phyloP scores from a whole-genome alignment of 139 green algal genomes.

The Coelastrella sp. region DNA sequence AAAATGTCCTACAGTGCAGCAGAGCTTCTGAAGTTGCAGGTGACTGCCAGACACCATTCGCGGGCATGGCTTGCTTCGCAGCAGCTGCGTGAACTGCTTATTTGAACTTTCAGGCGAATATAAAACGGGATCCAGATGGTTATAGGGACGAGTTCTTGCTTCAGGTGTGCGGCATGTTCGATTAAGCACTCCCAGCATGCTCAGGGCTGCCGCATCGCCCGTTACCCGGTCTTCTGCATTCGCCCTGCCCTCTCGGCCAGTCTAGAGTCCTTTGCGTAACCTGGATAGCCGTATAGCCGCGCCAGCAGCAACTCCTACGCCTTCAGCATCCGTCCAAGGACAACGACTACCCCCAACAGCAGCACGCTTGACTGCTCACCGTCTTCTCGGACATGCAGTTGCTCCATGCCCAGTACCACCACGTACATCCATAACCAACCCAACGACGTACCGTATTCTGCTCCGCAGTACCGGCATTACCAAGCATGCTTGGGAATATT shows the following conservation, averaged over 20 bases:
- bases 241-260: too few relatives aligned
- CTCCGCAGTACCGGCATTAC: constrained; percentile 87
- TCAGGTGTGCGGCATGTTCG: not conserved
- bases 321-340: too few relatives aligned
- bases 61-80: not conserved
- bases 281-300: too few relatives aligned
- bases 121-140: constrained; percentile 93
- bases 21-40: constrained; percentile 41
- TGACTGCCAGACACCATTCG: not conserved
- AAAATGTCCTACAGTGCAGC: constrained; percentile 42
- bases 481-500: constrained; percentile 89
- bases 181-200: not conserved
- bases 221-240: too few relatives aligned
- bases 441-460: not conserved
- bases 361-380: too few relatives aligned
- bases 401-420: too few relatives aligned
- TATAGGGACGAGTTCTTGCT: constrained; percentile 87
- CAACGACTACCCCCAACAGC: too few relatives aligned
- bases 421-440: not conserved
- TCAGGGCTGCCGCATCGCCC: not conserved
- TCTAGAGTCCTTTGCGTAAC: too few relatives aligned
- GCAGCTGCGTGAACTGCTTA: not conserved
- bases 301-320: too few relatives aligned
- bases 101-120: constrained; percentile 74
- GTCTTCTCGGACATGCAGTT: too few relatives aligned